Evolutionary conservation across 2,329 filamentous ascomycete species (phyloP).

Genomic region (Penicillium italicum): DNA sequence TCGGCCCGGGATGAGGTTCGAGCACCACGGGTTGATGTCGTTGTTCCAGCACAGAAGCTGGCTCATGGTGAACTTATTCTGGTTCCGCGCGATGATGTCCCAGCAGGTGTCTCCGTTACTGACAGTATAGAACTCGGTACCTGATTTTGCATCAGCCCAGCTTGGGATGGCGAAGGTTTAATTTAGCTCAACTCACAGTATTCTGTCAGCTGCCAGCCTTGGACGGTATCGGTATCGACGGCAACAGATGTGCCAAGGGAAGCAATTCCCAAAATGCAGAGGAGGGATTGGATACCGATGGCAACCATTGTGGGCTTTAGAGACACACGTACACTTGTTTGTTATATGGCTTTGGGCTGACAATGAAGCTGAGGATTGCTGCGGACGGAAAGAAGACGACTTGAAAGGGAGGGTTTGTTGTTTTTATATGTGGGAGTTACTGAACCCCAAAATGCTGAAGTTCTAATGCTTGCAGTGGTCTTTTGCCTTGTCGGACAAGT

Average conservation of each 20-base stretch:
- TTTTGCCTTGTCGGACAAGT: neutral
- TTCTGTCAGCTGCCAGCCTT: neutral
- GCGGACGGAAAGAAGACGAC: neutral
- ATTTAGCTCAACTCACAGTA: neutral
- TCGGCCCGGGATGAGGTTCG: slow-evolving; percentile 24
- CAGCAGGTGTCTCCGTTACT: slow-evolving; percentile 23
- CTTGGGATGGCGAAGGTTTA: neutral
- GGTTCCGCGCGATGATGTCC: slow-evolving; percentile 18
- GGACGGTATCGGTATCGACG: neutral
- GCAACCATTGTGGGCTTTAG: neutral
- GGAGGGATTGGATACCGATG: neutral
- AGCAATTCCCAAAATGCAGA: neutral
- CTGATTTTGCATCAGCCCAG: slow-evolving; percentile 3
- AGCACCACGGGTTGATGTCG: slow-evolving; percentile 22
- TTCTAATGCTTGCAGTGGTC: neutral
- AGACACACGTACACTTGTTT: neutral
- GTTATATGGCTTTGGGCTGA: neutral
- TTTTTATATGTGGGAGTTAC: neutral
- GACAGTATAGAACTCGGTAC: slow-evolving; percentile 16
- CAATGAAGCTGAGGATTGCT: neutral
- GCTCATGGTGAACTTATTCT: slow-evolving; percentile 18
- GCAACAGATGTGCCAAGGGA: slow-evolving; percentile 1
- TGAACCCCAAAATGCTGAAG: neutral
- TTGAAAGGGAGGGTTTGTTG: neutral
- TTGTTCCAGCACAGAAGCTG: slow-evolving; percentile 25